Base-by-base conservation (phyloP, 2,329 filamentous ascomycete genomes). In the Ophiostoma novo-ulmi region DNA sequence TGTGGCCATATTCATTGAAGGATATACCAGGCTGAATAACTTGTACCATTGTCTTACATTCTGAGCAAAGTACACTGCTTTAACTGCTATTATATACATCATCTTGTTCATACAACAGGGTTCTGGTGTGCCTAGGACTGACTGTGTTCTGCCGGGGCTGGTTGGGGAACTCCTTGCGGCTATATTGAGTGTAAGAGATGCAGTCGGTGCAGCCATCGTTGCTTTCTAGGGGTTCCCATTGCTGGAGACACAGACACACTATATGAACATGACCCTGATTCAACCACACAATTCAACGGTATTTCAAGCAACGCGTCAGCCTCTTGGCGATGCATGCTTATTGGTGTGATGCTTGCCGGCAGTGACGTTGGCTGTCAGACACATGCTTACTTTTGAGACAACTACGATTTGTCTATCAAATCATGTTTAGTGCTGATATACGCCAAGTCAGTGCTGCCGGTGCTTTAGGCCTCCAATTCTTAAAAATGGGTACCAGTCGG, bases 111-210 rank as follows among this genome's bases (percentile, higher is more conserved):
- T 48, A 48, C n/a, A 48, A 20, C 52, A 13, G n/a, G n/a, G 52
- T 44, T 26, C 22, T 22, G 44, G 20, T 61, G 22, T 22, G 35
- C 36, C 38, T 14, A 22, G 2, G 52, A 10, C n/a, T 58, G 58
- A n/a, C 26, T 38, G 48, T 52, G 48, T 36, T 39, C 38, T 44
- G 17, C 31, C 63, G 17, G 41, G 48, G 17, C 65, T 41, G 38
- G 65, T 44, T 67, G 65, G 38, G 38, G 65, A 48, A 48, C 38
- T 67, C 39, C 38, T 41, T 39, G 41, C 44, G 17, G 44, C 44
- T 48, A 48, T 48, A 39, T 48, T 48, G 6, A 20, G 44, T 20
- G 44, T 48, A 7, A 20, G 44, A 48, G 17, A n/a, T 48, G 44
- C 44, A 48, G 5, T n/a, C 17, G 14, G 17, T n/a, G 17, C 14